Base-by-base conservation (phyloP, 352 stramenopile genomes). In the Lagenidium giganteum region DNA sequence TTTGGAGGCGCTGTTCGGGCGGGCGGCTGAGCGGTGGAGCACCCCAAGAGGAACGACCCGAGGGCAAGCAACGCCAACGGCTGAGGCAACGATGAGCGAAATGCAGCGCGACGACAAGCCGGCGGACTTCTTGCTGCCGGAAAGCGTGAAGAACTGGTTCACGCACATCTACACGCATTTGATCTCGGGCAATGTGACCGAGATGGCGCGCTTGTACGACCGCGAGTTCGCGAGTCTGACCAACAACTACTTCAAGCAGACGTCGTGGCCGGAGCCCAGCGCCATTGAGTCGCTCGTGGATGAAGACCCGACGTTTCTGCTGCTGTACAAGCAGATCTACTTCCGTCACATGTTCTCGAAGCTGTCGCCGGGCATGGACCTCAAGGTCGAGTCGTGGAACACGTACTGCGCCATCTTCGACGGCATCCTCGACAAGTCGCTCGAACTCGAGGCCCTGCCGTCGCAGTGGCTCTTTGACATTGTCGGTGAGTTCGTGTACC, bases 381-480 rank as follows among this genome's bases (percentile, higher is more conserved):
- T 77, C 59, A 95, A 96, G 58, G 68, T 93, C 27, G 92, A 68
- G 35, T 82, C 95, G 18, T 90, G 84, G 65, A 70, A 97, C 36
- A 96, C 93, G 43, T 98, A 98, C 67, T 65, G 70, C 28, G 78
- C 80, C 34, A 84, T 98, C 39, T 97, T 98, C 48, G 90, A 97
- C 44, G 71, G 85, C 38, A 70, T 97, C 11, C 61, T 98, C 44
- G 67, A 85, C 31, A 64, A 85, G 30, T 84, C 62, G 51, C 56
- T 87, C 29, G 71, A 86, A 30, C 61, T 92, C 8, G 68, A 88
- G 42, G 64, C 49, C 32, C 71, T 99, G 33, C 80, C 96, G 5
- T 80, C 92, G 3, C 87, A 97, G 60, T 99, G 96, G 96, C 74
- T 95, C 34, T 98, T 98, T 67, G 95, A 98, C 71, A 96, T 99